Conservation (phyloP, 306 rosid species). For the Sophora flavescens region DNA sequence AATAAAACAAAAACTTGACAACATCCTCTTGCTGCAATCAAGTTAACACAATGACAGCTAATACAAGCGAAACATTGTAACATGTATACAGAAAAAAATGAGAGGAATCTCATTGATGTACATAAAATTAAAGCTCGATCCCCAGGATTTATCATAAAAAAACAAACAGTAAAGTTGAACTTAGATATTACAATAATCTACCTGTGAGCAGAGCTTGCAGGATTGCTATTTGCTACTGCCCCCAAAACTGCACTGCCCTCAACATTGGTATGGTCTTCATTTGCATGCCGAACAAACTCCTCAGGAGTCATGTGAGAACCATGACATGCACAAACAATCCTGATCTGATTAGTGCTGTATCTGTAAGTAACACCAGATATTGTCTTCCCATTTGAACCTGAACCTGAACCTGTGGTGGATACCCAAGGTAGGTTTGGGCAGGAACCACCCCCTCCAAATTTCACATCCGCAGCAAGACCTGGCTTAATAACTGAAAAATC, state of each 20-base stretch:
- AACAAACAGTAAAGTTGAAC: slow-evolving; percentile 44
- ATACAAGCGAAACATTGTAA: slow-evolving; percentile 1
- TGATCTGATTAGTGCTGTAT: slow-evolving; percentile 73
- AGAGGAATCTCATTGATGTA: slow-evolving; percentile 48
- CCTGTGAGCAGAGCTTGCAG: slow-evolving; percentile 78
- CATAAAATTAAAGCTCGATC: slow-evolving; percentile 41
- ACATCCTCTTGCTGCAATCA: not conserved
- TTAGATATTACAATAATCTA: slow-evolving; percentile 54
- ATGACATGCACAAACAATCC: slow-evolving; percentile 95
- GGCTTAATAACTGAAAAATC: slow-evolving; percentile 84
- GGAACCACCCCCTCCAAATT: slow-evolving; percentile 93
- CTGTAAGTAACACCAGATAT: slow-evolving; percentile 95
- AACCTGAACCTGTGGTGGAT: slow-evolving; percentile 84
- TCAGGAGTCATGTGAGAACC: slow-evolving; percentile 87
- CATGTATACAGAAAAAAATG: slow-evolving; percentile 41
- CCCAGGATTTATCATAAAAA: slow-evolving; percentile 42
- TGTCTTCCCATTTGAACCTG: slow-evolving; percentile 84
- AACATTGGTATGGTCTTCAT: slow-evolving; percentile 59
- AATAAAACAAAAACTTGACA: too few relatives aligned
- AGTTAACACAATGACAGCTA: not conserved
- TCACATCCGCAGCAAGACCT: slow-evolving; percentile 83
- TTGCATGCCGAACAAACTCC: slow-evolving; percentile 88
- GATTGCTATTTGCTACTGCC: slow-evolving; percentile 67
- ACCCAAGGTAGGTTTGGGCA: slow-evolving; percentile 96
- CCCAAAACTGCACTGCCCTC: slow-evolving; percentile 64